These are phyloP conservation scores for Termitomyces sp. DNA, from an alignment of 768 basidiomycete genomes.

Conservation along the genomic window DNA sequence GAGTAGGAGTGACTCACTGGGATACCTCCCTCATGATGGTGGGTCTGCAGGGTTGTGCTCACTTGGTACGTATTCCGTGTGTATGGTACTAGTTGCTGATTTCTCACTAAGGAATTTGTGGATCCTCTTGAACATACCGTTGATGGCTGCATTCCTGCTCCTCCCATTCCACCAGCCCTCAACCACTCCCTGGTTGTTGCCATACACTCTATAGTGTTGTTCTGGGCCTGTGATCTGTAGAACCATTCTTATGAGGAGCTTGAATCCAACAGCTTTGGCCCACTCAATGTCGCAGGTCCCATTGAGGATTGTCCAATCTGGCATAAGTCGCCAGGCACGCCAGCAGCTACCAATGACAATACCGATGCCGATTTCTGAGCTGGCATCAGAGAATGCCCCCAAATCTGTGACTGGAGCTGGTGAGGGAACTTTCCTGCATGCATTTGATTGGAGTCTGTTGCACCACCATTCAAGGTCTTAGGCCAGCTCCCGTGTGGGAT, in stretches of 20 bases:
- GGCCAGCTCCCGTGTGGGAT: background rate
- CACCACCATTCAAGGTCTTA: constrained; percentile 23
- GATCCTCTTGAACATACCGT: constrained; percentile 7
- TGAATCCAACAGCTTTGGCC: constrained; percentile 33
- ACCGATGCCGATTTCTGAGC: background rate
- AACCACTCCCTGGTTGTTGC: constrained; percentile 16
- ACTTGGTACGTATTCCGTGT: constrained; percentile 24
- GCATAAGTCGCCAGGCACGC: background rate
- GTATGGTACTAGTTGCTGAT: no score
- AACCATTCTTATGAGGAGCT: constrained; percentile 24
- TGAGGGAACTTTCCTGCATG: constrained; percentile 12
- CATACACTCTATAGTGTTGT: constrained; percentile 7
- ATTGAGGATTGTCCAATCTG: background rate
- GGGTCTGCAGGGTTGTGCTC: constrained; percentile 22
- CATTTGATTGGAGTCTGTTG: fast-evolving
- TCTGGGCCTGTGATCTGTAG: background rate
- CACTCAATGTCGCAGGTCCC: constrained; percentile 30
- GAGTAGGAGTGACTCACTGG: no score
- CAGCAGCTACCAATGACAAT: background rate
- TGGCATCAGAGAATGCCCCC: constrained; percentile 26
- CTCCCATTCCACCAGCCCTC: constrained; percentile 27
- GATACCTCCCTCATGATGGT: background rate
- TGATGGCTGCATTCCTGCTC: constrained; percentile 21
- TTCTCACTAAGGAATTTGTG: no score
- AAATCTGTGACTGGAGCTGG: constrained; percentile 16